phyloP scores from a whole-genome alignment of 1,284 basidiomycete species.

The Pyrrhoderma noxium region DNA sequence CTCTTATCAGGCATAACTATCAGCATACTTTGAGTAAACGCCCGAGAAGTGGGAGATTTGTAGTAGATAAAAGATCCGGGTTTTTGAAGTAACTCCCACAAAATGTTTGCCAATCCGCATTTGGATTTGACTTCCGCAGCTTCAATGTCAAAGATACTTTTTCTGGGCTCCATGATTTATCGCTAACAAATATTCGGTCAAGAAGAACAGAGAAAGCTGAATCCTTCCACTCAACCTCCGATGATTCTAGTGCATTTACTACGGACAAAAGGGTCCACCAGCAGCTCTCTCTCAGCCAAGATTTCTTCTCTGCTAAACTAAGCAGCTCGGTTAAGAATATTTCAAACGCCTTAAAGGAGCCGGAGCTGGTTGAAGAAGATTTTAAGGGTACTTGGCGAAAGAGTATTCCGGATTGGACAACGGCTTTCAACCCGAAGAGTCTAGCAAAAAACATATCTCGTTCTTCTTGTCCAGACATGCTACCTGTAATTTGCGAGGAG shows the following conservation, averaged over 20 bases:
- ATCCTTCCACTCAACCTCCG: conserved; percentile 63
- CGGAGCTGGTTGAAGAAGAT: conserved; percentile 43
- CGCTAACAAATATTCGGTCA: conserved; percentile 43
- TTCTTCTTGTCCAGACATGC: conserved; percentile 85
- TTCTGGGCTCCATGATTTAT: conserved; percentile 76
- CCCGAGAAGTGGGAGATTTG: conserved; percentile 72
- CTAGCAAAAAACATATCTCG: conserved; percentile 90
- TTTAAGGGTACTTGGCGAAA: conserved; percentile 51
- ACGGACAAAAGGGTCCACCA: conserved; percentile 79
- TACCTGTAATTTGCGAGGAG: conserved; percentile 58
- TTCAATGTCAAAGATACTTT: conserved; percentile 78
- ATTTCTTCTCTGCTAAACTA: conserved; percentile 73
- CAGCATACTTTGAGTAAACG: conserved; percentile 66
- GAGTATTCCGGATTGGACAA: conserved; percentile 78
- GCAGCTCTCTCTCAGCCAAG: conserved; percentile 87
- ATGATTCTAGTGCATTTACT: conserved; percentile 49
- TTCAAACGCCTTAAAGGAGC: conserved; percentile 55
- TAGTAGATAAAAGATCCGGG: conserved; percentile 54
- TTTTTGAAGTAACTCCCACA: conserved; percentile 76
- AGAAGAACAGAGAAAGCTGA: conserved; percentile 53
- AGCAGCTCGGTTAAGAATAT: conserved; percentile 62
- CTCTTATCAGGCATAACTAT: conserved; percentile 11
- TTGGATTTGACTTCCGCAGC: conserved; percentile 66
- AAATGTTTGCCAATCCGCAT: conserved; percentile 25
- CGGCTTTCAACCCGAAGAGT: conserved; percentile 80